These are phyloP conservation scores for Abrus precatorius DNA, from an alignment of 306 rosid species.

Conservation along the genomic window DNA sequence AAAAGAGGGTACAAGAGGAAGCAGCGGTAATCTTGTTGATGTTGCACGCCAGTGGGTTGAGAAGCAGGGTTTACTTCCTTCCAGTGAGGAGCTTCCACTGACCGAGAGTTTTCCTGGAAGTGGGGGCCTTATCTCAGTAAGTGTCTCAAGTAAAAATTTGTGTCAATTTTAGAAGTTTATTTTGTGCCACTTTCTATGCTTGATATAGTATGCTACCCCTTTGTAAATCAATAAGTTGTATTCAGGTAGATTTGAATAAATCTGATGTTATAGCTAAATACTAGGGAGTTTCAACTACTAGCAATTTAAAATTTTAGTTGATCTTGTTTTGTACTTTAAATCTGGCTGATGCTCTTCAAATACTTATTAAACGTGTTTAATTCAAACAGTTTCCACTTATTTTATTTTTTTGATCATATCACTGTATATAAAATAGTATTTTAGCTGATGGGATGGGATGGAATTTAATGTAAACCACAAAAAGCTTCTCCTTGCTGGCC, in stretches of 20 bases:
- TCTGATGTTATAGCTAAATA: conserved; percentile 35
- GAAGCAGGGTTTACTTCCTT: conserved; percentile 97
- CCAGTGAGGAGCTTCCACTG: conserved; percentile 97
- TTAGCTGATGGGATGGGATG: conserved; percentile 20
- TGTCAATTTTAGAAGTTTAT: conserved; percentile 18
- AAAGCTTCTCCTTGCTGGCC: background rate
- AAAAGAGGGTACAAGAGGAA: conserved; percentile 90
- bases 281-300: conserved; percentile 12
- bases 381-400: conserved; percentile 8
- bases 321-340: conserved; percentile 29
- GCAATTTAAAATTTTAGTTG: conserved; percentile 19
- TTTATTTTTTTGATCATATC: background rate
- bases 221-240: conserved; percentile 3
- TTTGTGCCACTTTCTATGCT: conserved; percentile 32
- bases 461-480: background rate
- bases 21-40: conserved; percentile 98
- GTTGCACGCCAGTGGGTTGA: conserved; percentile 99
- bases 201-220: conserved; percentile 8
- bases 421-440: conserved; percentile 30
- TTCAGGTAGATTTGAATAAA: conserved; percentile 34
- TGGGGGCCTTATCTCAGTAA: conserved; percentile 87
- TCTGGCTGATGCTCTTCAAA: conserved; percentile 2
- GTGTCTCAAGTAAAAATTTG: conserved; percentile 36
- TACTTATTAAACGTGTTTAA: background rate
- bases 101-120: conserved; percentile 90